Percentiles rank a stretch among this genome's conserved stretches.
phyloP scores from a whole-genome alignment of 2,329 filamentous ascomycete species.

The Sclerotinia sclerotiorum region DNA sequence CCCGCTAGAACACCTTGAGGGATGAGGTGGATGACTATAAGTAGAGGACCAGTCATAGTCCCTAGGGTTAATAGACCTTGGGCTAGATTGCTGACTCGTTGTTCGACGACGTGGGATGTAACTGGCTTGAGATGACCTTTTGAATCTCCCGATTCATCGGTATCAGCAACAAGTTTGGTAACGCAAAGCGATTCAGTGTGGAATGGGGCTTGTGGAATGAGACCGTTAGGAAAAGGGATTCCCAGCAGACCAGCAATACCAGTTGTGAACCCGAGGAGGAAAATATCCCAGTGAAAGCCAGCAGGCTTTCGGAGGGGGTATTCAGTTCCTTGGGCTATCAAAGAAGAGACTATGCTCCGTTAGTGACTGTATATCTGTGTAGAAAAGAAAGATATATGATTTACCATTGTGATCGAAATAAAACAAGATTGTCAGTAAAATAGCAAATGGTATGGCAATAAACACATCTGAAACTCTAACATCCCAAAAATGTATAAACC shows the following conservation, averaged over 20 bases:
- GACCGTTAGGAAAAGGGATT: slow-evolving; percentile 77
- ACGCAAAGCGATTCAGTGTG: slow-evolving; percentile 79
- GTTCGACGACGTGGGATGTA: slow-evolving; percentile 68
- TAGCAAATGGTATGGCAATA: slow-evolving; percentile 80
- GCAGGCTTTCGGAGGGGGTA: slow-evolving; percentile 79
- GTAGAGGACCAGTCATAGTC: slow-evolving; percentile 74
- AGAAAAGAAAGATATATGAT: slow-evolving; percentile 26
- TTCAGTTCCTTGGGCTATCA: slow-evolving; percentile 80
- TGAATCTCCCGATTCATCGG: slow-evolving; percentile 53
- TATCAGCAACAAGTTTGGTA: slow-evolving; percentile 53
- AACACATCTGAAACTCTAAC: slow-evolving; percentile 72
- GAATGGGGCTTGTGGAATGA: slow-evolving; percentile 82
- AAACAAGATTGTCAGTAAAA: slow-evolving; percentile 80
- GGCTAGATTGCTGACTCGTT: slow-evolving; percentile 74
- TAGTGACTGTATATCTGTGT: slow-evolving; percentile 7
- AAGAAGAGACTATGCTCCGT: slow-evolving; percentile 62
- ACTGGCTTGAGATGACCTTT: slow-evolving; percentile 57
- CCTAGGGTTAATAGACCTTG: slow-evolving; percentile 76
- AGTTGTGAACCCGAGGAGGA: slow-evolving; percentile 76
- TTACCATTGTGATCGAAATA: slow-evolving; percentile 87
- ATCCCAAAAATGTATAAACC: slow-evolving; percentile 83
- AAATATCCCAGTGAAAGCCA: slow-evolving; percentile 84
- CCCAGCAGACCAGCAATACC: slow-evolving; percentile 73
- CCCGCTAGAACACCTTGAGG: slow-evolving; percentile 78
- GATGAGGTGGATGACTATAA: slow-evolving; percentile 73